phyloP scores from a whole-genome alignment of 805 yeast genomes.

The Suhomyces sp. region DNA sequence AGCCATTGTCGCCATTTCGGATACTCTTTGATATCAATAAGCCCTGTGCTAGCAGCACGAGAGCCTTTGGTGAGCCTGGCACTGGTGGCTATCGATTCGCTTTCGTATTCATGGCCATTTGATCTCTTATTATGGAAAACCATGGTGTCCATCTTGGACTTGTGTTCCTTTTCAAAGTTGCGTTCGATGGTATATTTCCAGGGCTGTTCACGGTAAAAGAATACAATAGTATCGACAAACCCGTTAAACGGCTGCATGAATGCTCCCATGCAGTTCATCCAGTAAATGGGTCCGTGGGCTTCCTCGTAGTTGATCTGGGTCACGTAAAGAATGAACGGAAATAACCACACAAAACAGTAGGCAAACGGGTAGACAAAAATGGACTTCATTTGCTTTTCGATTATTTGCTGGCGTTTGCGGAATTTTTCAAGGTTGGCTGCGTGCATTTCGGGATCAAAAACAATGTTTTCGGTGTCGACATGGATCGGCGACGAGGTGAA shows the following conservation, averaged over 20 bases:
- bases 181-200: constrained; percentile 55
- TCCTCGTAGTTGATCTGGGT: constrained; percentile 52
- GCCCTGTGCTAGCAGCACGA: constrained; percentile 25
- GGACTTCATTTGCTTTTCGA: constrained; percentile 73
- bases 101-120: not conserved
- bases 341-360: constrained; percentile 75
- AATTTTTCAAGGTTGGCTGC: constrained; percentile 59
- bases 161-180: constrained; percentile 36
- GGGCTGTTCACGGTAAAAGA: constrained; percentile 73
- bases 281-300: constrained; percentile 49
- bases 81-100: constrained; percentile 25
- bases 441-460: constrained; percentile 45
- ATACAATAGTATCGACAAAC: constrained; percentile 71
- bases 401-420: constrained; percentile 58
- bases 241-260: constrained; percentile 81
- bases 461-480: constrained; percentile 18
- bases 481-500: constrained; percentile 14
- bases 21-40: constrained; percentile 28
- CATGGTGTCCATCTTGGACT: constrained; percentile 21
- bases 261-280: constrained; percentile 68
- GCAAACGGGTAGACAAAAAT: constrained; percentile 84
- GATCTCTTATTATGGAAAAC: constrained; percentile 1
- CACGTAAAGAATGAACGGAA: constrained; percentile 69
- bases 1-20: constrained; percentile 40
- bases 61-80: constrained; percentile 25